Evolutionary conservation across 768 basidiomycete genomes (phyloP), one percentile per base, ranked within the genome.

Genomic region (Lactarius evosmus): DNA sequence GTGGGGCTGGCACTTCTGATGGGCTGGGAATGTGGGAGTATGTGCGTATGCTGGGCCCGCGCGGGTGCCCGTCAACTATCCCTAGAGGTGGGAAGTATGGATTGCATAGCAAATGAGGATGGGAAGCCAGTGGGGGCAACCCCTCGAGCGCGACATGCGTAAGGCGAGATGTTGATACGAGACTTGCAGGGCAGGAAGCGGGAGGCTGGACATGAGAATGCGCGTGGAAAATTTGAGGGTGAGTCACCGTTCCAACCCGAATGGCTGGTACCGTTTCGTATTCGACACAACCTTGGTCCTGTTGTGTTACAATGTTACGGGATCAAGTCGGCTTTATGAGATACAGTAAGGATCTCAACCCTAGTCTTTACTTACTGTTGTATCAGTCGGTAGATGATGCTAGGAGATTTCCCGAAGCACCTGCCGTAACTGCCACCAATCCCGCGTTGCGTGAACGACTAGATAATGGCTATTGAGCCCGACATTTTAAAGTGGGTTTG

Each of bases 401-500:
- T 88, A 97, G 97, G 5, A 99, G 76, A 74, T 98, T 74, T 97
- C 94, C 63, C 95, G 82, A 75, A 98, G 98, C 94, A 98, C 95
- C 75, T 98, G 97, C 44, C 96, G 83, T 34, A 99, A 79, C 74
- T 98, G 96, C 0, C 88, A 92, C 74, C 97, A 60, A 99, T 98
- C 78, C 98, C 96, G 62, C 87, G 85, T 74, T 98, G 97, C 63
- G 98, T 94, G 75, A 95, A 98, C 61, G 93, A 94, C 73, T 98
- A 91, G 58, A 99, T 97, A 67, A 98, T 95, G 53, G 92, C 93
- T 67, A 99, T 96, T 3, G 92, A 94, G 75, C 98, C 98, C 93
- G 59, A 99, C 95, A 68, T 93, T 92, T 76, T 99, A 95, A 40
- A 99, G 83, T 2, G 97, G 97, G 76, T 99, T 97, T 40, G n/a